A percentile compares a stretch with the other conserved stretches of the same genome.
Evolutionary conservation across 129 eudicot species (phyloP).

Genomic region (Artemisia tridentata): DNA sequence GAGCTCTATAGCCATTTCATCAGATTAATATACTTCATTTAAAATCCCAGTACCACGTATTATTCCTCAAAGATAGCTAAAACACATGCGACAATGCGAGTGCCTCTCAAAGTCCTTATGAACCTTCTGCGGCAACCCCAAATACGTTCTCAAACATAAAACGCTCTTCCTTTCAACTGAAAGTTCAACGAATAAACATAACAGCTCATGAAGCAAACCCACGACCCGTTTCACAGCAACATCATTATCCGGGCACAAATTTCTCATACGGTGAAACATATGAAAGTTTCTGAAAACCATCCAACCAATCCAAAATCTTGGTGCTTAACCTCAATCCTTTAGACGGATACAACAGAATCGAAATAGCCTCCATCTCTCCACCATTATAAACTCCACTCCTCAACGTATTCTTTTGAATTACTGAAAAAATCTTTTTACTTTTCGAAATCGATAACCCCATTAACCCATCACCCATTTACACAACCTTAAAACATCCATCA

Average conservation of each 20-base stretch:
- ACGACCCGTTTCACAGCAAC: constrained; percentile 75
- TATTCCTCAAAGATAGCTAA: constrained; percentile 42
- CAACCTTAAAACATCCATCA: constrained; percentile 55
- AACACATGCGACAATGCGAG: constrained; percentile 44
- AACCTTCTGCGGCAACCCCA: constrained; percentile 79
- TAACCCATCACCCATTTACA: constrained; percentile 67
- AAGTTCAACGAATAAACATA: constrained; percentile 75
- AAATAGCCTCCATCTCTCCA: no score
- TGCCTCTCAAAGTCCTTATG: constrained; percentile 86
- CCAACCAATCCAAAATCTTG: constrained; percentile 77
- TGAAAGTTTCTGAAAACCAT: constrained; percentile 63
- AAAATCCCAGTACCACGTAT: no score
- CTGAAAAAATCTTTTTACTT: constrained; percentile 32
- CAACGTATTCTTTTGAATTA: no score
- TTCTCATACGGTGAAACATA: constrained; percentile 78
- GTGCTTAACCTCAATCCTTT: no score
- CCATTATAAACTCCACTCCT: no score
- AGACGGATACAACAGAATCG: no score
- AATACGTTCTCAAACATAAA: constrained; percentile 54
- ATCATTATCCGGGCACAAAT: constrained; percentile 53
- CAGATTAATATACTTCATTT: no score
- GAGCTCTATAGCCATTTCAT: no score
- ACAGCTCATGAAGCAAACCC: constrained; percentile 77
- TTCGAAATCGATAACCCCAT: constrained; percentile 55
- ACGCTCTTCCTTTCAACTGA: constrained; percentile 69